Evolutionary conservation across 1,139 yeast species (phyloP), one percentile per base, ranked within the genome.

Genomic region (Saccharomyces hybrid): DNA sequence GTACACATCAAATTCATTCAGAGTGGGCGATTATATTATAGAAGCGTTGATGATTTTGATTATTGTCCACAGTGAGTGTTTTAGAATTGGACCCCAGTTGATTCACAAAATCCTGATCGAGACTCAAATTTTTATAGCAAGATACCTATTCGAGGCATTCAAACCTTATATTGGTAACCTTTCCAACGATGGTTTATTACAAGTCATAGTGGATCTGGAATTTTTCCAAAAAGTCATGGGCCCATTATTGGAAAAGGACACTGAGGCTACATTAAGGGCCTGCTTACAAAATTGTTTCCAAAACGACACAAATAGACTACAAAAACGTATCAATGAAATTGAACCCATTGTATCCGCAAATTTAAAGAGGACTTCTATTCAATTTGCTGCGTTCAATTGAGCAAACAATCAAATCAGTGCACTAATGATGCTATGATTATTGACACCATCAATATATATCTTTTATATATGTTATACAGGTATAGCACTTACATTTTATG

Each of bases 1-100:
- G 5, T 62, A 69, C 13, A 65, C 68, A 2, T 61, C 71, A 1
- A 62, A 63, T 23, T 79, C 81, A 8, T 65, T 66, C 25, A 73
- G 74, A 54, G 76, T 76, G 2, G 75, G 79, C 2, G 66, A 75
- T 44, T 83, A 79, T 62, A 69, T 83, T 5, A 77, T 81, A 55
- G 80, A 81, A 54, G 71, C 78, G 1, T 66, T 84, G 48, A 74
- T 81, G 65, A 67, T 77, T 42, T 65, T 85, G 27, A 81, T 83
- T 5, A 70, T 76, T 16, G 78, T 81, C 1, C 84, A 81, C 60
- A 74, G 83, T 28, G 77, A 75, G 52, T 80, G 82, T 31, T 65
- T 73, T 34, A 75, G 75, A 46, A 75, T 79, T 14, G 78, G 83
- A 0, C 75, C 78, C 1, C 73, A 71, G 38, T 64, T 81, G 48